phyloP scores from a whole-genome alignment of 1,284 basidiomycete genomes.

The Ceratobasidium sp. region DNA sequence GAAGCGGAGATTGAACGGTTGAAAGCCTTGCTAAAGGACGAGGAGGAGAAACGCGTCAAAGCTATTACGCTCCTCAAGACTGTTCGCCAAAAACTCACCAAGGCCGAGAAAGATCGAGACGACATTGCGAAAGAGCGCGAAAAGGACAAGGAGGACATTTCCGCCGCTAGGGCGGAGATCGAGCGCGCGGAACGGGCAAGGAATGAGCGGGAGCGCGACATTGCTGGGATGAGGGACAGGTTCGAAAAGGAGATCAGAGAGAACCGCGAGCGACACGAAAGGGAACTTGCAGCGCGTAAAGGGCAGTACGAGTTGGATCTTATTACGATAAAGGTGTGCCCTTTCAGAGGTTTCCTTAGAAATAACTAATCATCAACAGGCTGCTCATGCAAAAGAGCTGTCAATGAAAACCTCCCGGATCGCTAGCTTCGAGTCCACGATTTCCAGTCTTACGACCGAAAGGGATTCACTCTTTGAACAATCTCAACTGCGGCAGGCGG shows the following conservation, averaged over 20 bases:
- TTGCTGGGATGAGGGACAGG: slow-evolving; percentile 71
- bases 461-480: slow-evolving; percentile 85
- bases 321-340: slow-evolving; percentile 75
- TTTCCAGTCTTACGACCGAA: slow-evolving; percentile 73
- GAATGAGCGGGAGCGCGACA: slow-evolving; percentile 75
- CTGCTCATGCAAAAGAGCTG: slow-evolving; percentile 74
- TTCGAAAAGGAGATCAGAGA: slow-evolving; percentile 79
- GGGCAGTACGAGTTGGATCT: slow-evolving; percentile 82
- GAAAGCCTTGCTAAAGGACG: slow-evolving; percentile 78
- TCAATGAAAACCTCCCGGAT: slow-evolving; percentile 71
- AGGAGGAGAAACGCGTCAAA: slow-evolving; percentile 95
- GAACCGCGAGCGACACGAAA: slow-evolving; percentile 76
- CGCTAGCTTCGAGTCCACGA: slow-evolving; percentile 72
- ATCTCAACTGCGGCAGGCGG: slow-evolving; percentile 85
- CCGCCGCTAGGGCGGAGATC: slow-evolving; percentile 59
- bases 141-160: slow-evolving; percentile 68
- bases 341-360: not conserved
- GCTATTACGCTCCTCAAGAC: slow-evolving; percentile 90
- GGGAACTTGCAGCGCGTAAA: slow-evolving; percentile 71
- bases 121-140: slow-evolving; percentile 71
- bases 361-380: slow-evolving; percentile 59
- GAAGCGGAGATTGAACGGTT: slow-evolving; percentile 70
- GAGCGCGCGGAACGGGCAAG: slow-evolving; percentile 55
- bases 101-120: slow-evolving; percentile 91
- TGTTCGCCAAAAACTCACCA: slow-evolving; percentile 90